Percentiles rank a stretch among this genome's conserved stretches.
phyloP scores from a whole-genome alignment of 169 alveolate species.

The Plasmodium sp. region DNA sequence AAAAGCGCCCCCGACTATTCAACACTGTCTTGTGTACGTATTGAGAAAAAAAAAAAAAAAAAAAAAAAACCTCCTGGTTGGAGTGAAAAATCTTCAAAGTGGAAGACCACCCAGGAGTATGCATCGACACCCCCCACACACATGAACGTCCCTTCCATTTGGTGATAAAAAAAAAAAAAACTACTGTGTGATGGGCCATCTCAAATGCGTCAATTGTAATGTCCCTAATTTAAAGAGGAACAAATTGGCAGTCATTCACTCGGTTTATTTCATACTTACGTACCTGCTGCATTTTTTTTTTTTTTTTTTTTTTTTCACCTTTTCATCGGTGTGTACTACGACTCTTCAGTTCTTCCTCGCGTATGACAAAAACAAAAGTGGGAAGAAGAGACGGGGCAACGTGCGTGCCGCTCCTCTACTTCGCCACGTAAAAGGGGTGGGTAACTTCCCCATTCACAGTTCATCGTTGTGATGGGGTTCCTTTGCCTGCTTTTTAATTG shows the following conservation, averaged over 20 bases:
- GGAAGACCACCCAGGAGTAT: not conserved
- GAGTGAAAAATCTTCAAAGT: not conserved
- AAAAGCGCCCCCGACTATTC: too few species aligned
- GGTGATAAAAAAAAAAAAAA: not conserved
- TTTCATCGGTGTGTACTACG: not conserved
- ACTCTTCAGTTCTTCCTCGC: not conserved
- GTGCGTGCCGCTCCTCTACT: not conserved
- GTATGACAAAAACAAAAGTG: not conserved
- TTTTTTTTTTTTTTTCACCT: not conserved
- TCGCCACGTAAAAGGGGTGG: not conserved
- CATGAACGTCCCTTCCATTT: not conserved
- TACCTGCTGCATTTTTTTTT: not conserved
- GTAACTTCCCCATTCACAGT: conserved; percentile 7
- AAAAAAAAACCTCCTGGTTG: not conserved
- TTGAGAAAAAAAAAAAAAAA: not conserved
- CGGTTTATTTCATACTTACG: not conserved
- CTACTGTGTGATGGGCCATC: not conserved
- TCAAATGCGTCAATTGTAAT: not conserved
- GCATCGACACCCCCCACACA: not conserved
- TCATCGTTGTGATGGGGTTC: conserved; percentile 37
- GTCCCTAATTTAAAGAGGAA: not conserved
- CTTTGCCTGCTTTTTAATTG: conserved; percentile 36
- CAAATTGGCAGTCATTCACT: not conserved
- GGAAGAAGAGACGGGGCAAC: not conserved
- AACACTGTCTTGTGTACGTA: too few species aligned